phyloP scores from a whole-genome alignment of 805 yeast species.

The Kodamaea nitidulidarum region DNA sequence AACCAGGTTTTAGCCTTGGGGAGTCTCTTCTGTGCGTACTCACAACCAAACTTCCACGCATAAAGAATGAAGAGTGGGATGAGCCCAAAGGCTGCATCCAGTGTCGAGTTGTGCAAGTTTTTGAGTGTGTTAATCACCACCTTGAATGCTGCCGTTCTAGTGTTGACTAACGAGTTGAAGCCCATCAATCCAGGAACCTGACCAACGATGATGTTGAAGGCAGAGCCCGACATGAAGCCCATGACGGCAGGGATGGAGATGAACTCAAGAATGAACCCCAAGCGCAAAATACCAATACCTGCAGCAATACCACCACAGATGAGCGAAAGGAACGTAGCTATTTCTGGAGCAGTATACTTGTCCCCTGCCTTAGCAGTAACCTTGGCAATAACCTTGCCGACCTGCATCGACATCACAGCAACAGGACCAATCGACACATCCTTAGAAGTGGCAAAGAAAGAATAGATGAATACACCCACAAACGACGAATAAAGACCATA shows the following conservation, averaged over 20 bases:
- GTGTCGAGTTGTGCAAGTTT: conserved; percentile 60
- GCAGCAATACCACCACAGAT: conserved; percentile 83
- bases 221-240: conserved; percentile 95
- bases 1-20: conserved; percentile 54
- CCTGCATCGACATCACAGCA: conserved; percentile 90
- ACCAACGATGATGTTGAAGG: conserved; percentile 74
- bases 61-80: conserved; percentile 70
- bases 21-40: conserved; percentile 56
- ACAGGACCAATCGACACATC: conserved; percentile 97
- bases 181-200: conserved; percentile 90
- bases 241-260: conserved; percentile 89
- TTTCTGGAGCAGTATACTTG: conserved; percentile 55
- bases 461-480: conserved; percentile 83
- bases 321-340: conserved; percentile 76
- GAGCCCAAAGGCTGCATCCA: conserved; percentile 89
- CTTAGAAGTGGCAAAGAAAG: conserved; percentile 90
- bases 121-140: conserved; percentile 72
- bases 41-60: conserved; percentile 63
- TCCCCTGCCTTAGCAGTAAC: conserved; percentile 47
- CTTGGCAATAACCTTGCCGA: conserved; percentile 66
- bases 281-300: conserved; percentile 76
- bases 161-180: conserved; percentile 57
- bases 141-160: conserved; percentile 64
- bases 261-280: conserved; percentile 85
- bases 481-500: conserved; percentile 90